Evolutionary conservation across 2,329 filamentous ascomycete genomes (phyloP), one percentile per base, ranked within the genome.

Genomic region (Diaporthe australafricana): DNA sequence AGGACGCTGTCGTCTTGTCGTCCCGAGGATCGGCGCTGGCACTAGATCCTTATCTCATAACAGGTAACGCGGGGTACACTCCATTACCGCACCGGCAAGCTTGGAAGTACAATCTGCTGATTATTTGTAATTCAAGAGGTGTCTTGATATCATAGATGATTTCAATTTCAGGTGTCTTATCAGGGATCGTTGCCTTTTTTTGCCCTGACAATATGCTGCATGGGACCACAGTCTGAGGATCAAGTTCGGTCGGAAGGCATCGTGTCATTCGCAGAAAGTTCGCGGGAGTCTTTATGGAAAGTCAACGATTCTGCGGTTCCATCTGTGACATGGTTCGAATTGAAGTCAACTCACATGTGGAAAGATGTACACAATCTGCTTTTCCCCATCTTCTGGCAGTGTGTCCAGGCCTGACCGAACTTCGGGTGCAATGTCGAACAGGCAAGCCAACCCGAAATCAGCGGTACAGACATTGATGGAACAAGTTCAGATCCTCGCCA

Each of bases 21-120:
- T 42, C 22, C 56, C 57, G 57, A 48, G 38, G 57, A 63, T 48
- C 57, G 57, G 57, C 57, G 48, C 5, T 32, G 57, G 25, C 42
- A 32, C 57, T 32, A n/a, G 40, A 47, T 47, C 27, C 57, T 48
- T 63, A 63, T 63, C 57, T 35, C n/a, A 32, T 35, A 48, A 27
- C 20, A 48, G 16, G 3, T 12, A 48, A 42, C 57, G 57, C 57
- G 57, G 57, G 57, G 57, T 63, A 48, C 30, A 32, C 20, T 48
- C 7, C 38, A 40, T 16, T 40, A 48, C 35, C 57, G 42, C 32
- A 63, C 57, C 42, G 42, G 57, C 57, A 62, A 62, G 16, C 9
- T 60, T 12, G 35, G 35, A 45, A 11, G 40, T 27, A 22, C 11
- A 30, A 30, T 30, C 17, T n/a, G n/a, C 22, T 45, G 38, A 25